Evolutionary conservation across 108 stramenopile genomes (phyloP), one percentile per base, ranked within the genome.

Genomic region (Cylindrotheca closterium): DNA sequence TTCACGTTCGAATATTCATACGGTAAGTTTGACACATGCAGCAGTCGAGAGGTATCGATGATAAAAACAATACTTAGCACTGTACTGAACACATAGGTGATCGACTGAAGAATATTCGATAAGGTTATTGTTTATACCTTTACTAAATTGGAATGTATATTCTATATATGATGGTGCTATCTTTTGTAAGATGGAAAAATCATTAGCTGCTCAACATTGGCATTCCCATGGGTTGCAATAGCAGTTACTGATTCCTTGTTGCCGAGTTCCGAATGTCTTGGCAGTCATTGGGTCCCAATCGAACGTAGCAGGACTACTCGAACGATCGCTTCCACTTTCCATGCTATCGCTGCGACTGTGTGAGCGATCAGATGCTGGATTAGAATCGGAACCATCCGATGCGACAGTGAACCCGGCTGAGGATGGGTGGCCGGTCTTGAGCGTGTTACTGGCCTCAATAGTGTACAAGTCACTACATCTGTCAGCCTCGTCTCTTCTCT

Each of bases 401-500:
- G 37, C 15, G 15, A 42, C 15, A 42, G 37, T 42, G 15, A 42
- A 15, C 7, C 37, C 15, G 37, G 37, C 15, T 42, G 10, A 7
- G 37, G 37, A 42, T 42, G 37, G 37, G 37, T 42, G 37, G 10
- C 10, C 7, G 7, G 37, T 42, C 37, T 42, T 42, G 15, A 42
- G 37, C 7, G 37, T 42, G 7, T 42, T 15, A 15, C 37, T 42
- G 37, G 37, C 37, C 15, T 42, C 37, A 42, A 42, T 15, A 10
- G 37, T 42, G 37, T 42, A 42, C 37, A 42, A 42, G 37, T 42
- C 37, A 15, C 10, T 42, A 7, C 10, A 10, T 15, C 37, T 42
- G 37, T 42, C 37, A 15, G 37, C 7, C 10, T 42, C 15, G 37
- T 50, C 46, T 70, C 60, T 42, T 23, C 68, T 59, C 22, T 51